Base-by-base conservation (phyloP, 176 grass and related monocot species). In the Avena sativa region DNA sequence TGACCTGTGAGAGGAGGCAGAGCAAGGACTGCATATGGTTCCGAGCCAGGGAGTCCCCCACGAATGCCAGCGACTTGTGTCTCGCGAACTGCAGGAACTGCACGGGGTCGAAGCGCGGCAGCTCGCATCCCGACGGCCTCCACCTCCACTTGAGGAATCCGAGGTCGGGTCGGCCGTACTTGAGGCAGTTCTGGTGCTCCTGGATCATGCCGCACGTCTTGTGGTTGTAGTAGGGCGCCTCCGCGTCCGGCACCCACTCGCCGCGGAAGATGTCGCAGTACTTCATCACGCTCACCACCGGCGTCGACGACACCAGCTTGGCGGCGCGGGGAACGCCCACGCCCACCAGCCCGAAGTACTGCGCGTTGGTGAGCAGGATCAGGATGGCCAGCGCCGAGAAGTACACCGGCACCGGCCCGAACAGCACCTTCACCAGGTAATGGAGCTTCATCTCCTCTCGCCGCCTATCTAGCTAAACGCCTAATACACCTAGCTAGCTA, bases 101-200 rank as follows among this genome's bases (percentile, higher is more conserved):
- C 0, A 89, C 69, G 2, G 91, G 88, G 88, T 93, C 88, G 88
- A 93, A 93, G 63, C 88, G 85, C 36, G 91, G 91, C 7, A 93
- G 91, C 48, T 93, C 91, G 88, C 91, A 93, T 0, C 88, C 91
- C 0, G 88, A 87, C 0, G 91, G 91, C 2, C 85, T 36, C 91
- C 91, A 93, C 0, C 88, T 81, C 91, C 91, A 93, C 85, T 90
- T 93, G 85, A 93, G 85, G 91, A 93, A 93, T 0, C 78, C 91
- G 0, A 87, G 80, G 85, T 93, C 91, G 3, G 91, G 91, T 0
- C 91, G 50, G 10, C 91, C 91, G 81, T 90, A 93, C 88, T 93
- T 93, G 88, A 93, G 88, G 91, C 91, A 93, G 78, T 93, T 93
- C 88, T 93, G 91, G 85, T 93, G 91, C 81, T 93, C 91, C 78